Evolutionary conservation across 2,329 filamentous ascomycete species (phyloP).

Genomic region (Aspergillus sp.): DNA sequence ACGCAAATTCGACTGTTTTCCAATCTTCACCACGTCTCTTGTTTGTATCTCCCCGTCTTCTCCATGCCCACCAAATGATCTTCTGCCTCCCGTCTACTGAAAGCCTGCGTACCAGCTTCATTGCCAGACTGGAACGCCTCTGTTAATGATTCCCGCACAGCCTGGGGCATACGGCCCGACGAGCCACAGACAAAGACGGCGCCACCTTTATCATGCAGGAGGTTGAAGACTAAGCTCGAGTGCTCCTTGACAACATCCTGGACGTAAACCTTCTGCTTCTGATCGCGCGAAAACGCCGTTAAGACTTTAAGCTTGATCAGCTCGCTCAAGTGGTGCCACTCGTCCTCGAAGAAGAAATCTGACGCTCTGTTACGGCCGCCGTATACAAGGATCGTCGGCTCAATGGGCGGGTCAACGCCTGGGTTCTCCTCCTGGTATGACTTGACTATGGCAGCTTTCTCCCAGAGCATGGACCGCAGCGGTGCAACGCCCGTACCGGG

Average conservation of each 20-base stretch:
- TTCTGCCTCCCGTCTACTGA: conserved; percentile 53
- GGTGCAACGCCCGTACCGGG: conserved; percentile 88
- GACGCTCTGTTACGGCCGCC: conserved; percentile 72
- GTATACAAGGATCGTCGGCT: conserved; percentile 69
- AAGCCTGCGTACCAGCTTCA: conserved; percentile 41
- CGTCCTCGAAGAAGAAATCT: conserved; percentile 79
- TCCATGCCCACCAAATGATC: conserved; percentile 58
- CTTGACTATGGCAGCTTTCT: conserved; percentile 55
- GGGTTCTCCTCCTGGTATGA: conserved; percentile 30
- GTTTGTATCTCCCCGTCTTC: conserved; percentile 62
- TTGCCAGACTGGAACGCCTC: conserved; percentile 55
- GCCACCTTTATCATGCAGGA: conserved; percentile 54
- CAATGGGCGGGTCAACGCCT: conserved; percentile 29
- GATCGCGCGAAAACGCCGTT: conserved; percentile 71
- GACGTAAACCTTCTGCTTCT: conserved; percentile 64
- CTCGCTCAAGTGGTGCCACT: conserved; percentile 61
- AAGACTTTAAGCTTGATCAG: conserved; percentile 53
- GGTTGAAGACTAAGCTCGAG: conserved; percentile 48
- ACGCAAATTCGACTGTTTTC: neutral
- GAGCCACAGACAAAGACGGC: conserved; percentile 55
- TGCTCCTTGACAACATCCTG: conserved; percentile 62
- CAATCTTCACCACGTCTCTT: conserved; percentile 64
- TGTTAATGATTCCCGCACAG: conserved; percentile 65
- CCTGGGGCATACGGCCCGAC: conserved; percentile 70
- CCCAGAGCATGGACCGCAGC: conserved; percentile 75